Base-by-base conservation (phyloP, 164 flowering plant species). In the Piper betle region DNA sequence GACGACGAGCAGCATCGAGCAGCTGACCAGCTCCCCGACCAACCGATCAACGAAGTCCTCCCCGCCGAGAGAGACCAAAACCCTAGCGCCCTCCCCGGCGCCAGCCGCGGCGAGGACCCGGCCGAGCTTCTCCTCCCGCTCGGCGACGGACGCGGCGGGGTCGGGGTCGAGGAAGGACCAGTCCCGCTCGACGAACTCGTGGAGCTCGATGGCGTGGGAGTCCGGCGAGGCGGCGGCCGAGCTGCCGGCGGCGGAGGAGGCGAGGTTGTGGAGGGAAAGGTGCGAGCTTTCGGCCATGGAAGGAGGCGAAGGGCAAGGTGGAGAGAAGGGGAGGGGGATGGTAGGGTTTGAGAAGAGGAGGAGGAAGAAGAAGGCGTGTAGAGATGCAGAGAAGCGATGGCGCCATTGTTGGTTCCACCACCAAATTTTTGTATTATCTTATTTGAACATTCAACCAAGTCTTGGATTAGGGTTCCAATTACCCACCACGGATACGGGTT, bases 81-180 rank as follows among this genome's bases (percentile, higher is more conserved):
- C 81, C 73, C 73, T 80, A 4, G 92, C 86, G 67, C 60, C 55
- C 16, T 71, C 78, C 48, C 46, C 66, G 58, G 89, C 66, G 25
- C 74, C 67, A 17, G 80, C 97, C 3, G 86, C 81, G 4, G 83
- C 74, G 41, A 89, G 82, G 37, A 89, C 81, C 12, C 68, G 72
- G 16, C 68, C 70, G 39, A 73, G 62, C 55, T 80, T 86, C n/a
- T 40, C 66, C 10, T 48, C 66, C 57, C 62, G 70, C 38, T 82
- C 79, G 53, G 70, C 72, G 7, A 41, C 59, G 4, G 85, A 57
- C 52, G 63, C 66, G 43, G 64, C 39, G 25, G 68, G 69, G 55
- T 78, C 86, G 10, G 70, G n/a, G 2, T 87, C 97, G 41, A 90
- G 85, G 74, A 93, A 87, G 3, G 99, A 88, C 90, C 94, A 90